Base-by-base conservation (phyloP, 495 filamentous ascomycete species). In the Bathelium albidoporum region DNA sequence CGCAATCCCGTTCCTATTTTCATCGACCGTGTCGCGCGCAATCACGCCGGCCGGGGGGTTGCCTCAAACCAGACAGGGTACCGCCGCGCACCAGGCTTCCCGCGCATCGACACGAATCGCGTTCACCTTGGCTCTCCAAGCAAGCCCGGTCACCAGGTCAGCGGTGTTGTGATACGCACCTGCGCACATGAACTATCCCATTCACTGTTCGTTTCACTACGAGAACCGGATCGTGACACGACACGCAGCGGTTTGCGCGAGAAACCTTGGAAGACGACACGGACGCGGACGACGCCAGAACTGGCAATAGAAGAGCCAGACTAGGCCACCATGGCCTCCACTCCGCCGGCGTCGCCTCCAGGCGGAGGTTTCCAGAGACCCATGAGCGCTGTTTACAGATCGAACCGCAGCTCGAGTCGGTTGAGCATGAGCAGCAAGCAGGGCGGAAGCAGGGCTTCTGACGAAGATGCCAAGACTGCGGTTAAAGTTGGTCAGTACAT, bases 401-500 rank as follows among this genome's bases (percentile, higher is more conserved):
- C 90, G 53, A 81, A 86, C 59, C 81, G 91, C 67, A 95, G 90
- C 74, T 88, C 80, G 68, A 97, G 92, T 80, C 89, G 94, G 65
- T 80, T 97, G 82, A 96, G 91, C 73, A 86, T 89, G 78, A 85
- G 83, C 71, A 91, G 90, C 73, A 90, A 85, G 75, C 80, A 81
- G 58, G 86, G 83, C 70, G 87, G 89, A 64, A 96, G 90, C 75
- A 83, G 93, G 71, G 88, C 87, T 31, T 96, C 92, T 1, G 94
- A 97, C 72, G 94, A 98, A 69, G 94, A 97, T 80, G 82, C 82
- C 45, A 93, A 88, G 75, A 97, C 94, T 32, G 89, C 94, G n/a
- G 94, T 98, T 73, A 96, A 91, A 95, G 94, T 98, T 75, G 94
- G 94, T 98, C 83, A 72, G 94, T 91, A n/a, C n/a, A 52, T 32